Evolutionary conservation across 2,329 filamentous ascomycete species (phyloP), one percentile per base, ranked within the genome.

Genomic region (Epichloe sylvatica): DNA sequence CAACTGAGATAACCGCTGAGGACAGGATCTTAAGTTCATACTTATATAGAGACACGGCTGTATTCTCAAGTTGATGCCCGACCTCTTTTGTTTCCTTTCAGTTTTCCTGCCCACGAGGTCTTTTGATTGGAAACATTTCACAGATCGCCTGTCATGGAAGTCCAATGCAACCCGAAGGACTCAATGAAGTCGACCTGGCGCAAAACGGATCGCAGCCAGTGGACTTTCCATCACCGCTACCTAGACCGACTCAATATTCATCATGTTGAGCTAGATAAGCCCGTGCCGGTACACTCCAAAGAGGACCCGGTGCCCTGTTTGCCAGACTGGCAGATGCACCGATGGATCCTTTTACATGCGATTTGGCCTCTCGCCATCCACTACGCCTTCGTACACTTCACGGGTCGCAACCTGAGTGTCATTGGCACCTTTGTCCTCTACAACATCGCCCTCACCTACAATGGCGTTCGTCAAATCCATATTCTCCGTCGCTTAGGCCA

Each of bases 261-360:
- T 38, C 54, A 50, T 2, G 38, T 49, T n/a, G 41, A 55, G 19
- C 52, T 55, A 21, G 42, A 55, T 45, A 44, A 53, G 34, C 19
- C 44, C 4, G 42, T 58, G 4, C 65, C 65, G 0, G 57, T 64
- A 2, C 59, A 64, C 51, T 41, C 55, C 5, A 68, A 67, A 53
- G 56, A 55, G 1, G 64, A 67, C 50, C 56, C 54, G 35, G 57
- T 67, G 23, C 63, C 62, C 2, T 60, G 59, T 39, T 30, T 66
- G 4, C 50, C 59, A 4, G 55, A 65, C 17, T 62, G 54, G 55
- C 50, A 57, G 30, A 51, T 53, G 33, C 61, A 67, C 48, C 51
- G 54, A 23, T 68, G 63, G 62, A 56, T 68, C 37, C 49, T 67
- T 1, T 39, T 59, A 30, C 50, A 49, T 19, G 50, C 50, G 23